Conservation (phyloP, 2,329 filamentous ascomycete species). For the Trichoderma cornu-damae region DNA sequence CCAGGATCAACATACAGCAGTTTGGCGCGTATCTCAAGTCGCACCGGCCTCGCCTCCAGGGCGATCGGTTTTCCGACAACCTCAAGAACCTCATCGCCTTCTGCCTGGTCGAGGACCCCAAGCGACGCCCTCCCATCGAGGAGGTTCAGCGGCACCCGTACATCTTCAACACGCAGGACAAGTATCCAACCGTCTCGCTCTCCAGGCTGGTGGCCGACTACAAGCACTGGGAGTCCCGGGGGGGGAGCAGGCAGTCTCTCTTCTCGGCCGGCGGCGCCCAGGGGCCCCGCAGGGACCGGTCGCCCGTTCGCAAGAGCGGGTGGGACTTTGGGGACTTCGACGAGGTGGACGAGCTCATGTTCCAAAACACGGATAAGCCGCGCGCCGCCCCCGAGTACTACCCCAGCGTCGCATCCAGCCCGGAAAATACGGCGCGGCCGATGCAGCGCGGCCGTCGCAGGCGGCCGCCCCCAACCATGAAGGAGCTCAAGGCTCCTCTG, state of each 20-base stretch:
- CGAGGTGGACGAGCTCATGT: slow-evolving; percentile 17
- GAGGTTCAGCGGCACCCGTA: slow-evolving; percentile 61
- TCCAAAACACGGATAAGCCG: slow-evolving; percentile 12
- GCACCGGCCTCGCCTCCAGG: slow-evolving; percentile 52
- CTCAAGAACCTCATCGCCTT: slow-evolving; percentile 56
- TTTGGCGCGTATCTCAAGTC: slow-evolving; percentile 41
- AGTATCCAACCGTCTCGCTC: slow-evolving; percentile 56
- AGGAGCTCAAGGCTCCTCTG: slow-evolving; percentile 39
- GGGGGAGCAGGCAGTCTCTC: slow-evolving; percentile 57
- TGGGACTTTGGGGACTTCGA: slow-evolving; percentile 51
- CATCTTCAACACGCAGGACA: slow-evolving; percentile 51
- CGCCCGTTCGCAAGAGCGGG: slow-evolving; percentile 45
- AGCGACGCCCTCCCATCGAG: slow-evolving; percentile 53
- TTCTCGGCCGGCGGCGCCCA: slow-evolving; percentile 51
- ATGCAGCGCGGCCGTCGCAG: slow-evolving; percentile 29
- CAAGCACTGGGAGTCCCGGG: slow-evolving; percentile 62
- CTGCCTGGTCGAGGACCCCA: slow-evolving; percentile 54
- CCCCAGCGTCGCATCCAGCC: slow-evolving; percentile 8
- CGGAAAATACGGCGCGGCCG: slow-evolving; percentile 5
- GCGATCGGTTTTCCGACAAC: slow-evolving; percentile 51
- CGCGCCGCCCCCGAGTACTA: slow-evolving; percentile 5
- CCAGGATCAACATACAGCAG: slow-evolving; percentile 37
- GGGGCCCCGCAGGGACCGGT: slow-evolving; percentile 28
- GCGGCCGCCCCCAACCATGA: slow-evolving; percentile 41
- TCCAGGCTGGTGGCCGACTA: slow-evolving; percentile 60